These are phyloP conservation scores for Paramecium sexaurelia DNA, from an alignment of 73 alveolate species.

Conservation along the genomic window DNA sequence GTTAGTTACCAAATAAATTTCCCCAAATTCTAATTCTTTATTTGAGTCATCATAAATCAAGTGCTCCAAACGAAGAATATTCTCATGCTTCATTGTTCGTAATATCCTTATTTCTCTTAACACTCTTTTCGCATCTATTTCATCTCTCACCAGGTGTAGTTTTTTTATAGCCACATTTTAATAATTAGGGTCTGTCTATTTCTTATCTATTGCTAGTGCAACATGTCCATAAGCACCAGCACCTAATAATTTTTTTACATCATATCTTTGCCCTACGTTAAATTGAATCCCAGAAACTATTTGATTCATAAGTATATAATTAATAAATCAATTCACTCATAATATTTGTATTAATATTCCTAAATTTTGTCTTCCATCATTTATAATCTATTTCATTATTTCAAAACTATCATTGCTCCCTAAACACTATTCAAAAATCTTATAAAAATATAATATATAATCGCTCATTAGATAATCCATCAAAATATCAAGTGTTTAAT, in stretches of 20 bases:
- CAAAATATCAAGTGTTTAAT: neutral
- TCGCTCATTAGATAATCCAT: neutral
- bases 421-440: too few species aligned
- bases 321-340: neutral
- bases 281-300: slow-evolving; percentile 60
- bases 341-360: neutral
- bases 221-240: slow-evolving; percentile 95
- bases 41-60: slow-evolving; percentile 68
- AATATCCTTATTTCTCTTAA: slow-evolving; percentile 86
- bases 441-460: neutral
- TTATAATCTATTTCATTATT: neutral
- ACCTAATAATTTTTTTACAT: slow-evolving; percentile 71
- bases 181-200: slow-evolving; percentile 65
- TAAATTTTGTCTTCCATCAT: neutral
- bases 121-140: slow-evolving; percentile 89
- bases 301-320: neutral
- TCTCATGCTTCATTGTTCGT: slow-evolving; percentile 86
- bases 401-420: too few species aligned
- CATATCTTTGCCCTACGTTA: slow-evolving; percentile 63
- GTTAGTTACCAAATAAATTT: slow-evolving; percentile 87
- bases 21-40: slow-evolving; percentile 75
- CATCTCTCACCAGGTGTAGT: slow-evolving; percentile 84
- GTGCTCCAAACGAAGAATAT: slow-evolving; percentile 74
- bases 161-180: slow-evolving; percentile 93
- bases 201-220: slow-evolving; percentile 86